These are phyloP conservation scores for Furcasterigmium furcatum DNA, from an alignment of 2,329 filamentous ascomycete genomes.

Conservation along the genomic window DNA sequence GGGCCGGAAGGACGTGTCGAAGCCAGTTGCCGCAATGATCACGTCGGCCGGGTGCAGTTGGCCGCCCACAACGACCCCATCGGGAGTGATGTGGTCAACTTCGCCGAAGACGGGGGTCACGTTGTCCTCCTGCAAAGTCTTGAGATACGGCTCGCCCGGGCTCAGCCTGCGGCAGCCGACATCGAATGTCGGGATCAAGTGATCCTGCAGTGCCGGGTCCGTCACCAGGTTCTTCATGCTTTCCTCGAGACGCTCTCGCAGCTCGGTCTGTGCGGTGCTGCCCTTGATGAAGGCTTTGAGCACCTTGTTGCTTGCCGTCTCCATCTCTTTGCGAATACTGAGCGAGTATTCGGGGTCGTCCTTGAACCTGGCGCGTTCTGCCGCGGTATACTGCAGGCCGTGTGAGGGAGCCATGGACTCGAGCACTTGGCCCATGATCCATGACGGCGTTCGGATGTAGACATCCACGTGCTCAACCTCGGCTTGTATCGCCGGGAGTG, in stretches of 20 bases:
- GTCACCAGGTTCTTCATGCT: constrained; percentile 37
- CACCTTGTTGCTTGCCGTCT: neutral
- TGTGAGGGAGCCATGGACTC: constrained; percentile 21
- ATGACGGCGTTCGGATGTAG: constrained; percentile 28
- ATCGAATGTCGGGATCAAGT: constrained; percentile 15
- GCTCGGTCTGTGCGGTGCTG: constrained; percentile 23
- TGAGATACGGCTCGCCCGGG: constrained; percentile 13
- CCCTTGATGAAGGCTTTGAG: constrained; percentile 15
- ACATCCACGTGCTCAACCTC: constrained; percentile 22
- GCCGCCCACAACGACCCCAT: constrained; percentile 9
- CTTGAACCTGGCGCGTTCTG: neutral
- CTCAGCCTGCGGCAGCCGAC: constrained; percentile 15
- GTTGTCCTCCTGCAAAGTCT: constrained; percentile 14
- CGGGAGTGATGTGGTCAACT: neutral
- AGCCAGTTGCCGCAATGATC: constrained; percentile 17
- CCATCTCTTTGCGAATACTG: constrained; percentile 2
- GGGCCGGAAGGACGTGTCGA: constrained; percentile 20
- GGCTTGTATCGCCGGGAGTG: constrained; percentile 18
- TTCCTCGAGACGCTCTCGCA: constrained; percentile 36
- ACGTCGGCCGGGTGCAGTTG: neutral
- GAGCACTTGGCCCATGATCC: constrained; percentile 28
- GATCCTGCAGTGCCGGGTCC: constrained; percentile 12
- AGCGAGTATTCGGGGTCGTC: constrained; percentile 5
- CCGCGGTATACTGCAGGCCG: constrained; percentile 17
- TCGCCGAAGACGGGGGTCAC: constrained; percentile 18